Evolutionary conservation across 2,329 filamentous ascomycete species (phyloP), one percentile per base, ranked within the genome.

Genomic region (Emmonsiellopsis sp.): DNA sequence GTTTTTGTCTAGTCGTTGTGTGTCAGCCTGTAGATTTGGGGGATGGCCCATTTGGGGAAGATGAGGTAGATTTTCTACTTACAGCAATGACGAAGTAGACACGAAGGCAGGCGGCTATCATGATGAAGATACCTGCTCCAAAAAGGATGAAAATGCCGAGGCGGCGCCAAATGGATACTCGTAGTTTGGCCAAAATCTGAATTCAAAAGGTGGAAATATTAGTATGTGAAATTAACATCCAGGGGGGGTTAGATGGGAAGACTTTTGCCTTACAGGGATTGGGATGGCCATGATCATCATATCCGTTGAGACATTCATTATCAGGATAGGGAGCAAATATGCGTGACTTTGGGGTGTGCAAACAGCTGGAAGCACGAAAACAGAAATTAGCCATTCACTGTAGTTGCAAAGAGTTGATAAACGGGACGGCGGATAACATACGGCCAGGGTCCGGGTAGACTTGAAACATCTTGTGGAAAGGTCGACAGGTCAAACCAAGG

Each of bases 371-470:
- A 26, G 3, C 20, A 26, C 20, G 15, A 10, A 7, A 20, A 8
- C 41, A 26, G 13, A 10, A 37, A 11, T 44, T 5, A 26, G 20
- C 20, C 20, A 26, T 26, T 26, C 20, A 26, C 20, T 26, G 20
- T 5, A 26, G 20, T 26, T 26, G 20, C 3, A 26, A 26, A 26
- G 20, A 26, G 20, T 26, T 5, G 20, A 26, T 26, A 26, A 26
- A 37, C 30, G 30, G n/a, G 15, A n/a, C 35, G 38, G 47, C 4
- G 30, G 15, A 30, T 0, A 7, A 61, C 67, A 30, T 55, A 72
- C 70, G 55, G 54, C 70, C 70, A 9, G 68, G 70, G 16, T 72
- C 67, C 10, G 70, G 69, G 49, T 62, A 61, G 8, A 72, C 62
- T 38, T 68, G 65, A 68, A 70, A 73, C 15, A 69, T 52, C 2